Conservation (phyloP, 805 yeast genomes). For the Saturnispora silvae region DNA sequence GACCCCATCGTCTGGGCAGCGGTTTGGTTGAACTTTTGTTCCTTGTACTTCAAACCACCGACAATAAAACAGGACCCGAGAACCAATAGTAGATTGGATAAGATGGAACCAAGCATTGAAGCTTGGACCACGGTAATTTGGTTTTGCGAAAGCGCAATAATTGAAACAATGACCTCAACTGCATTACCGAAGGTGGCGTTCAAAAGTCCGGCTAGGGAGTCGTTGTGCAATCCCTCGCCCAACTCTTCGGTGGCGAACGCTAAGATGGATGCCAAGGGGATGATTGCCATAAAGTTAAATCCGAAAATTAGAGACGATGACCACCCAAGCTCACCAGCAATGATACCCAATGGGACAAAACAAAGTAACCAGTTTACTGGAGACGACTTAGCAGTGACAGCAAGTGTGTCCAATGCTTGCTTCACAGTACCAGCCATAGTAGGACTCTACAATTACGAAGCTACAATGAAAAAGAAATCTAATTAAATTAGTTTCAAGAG, state of each 20-base stretch:
- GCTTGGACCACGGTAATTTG: constrained; percentile 95
- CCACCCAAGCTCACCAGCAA: constrained; percentile 54
- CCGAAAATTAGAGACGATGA: constrained; percentile 47
- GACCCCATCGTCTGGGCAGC: constrained; percentile 98
- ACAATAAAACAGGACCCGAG: constrained; percentile 92
- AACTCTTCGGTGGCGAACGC: constrained; percentile 92
- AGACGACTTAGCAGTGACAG: constrained; percentile 19
- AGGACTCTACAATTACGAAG: no score
- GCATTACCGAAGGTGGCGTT: constrained; percentile 98
- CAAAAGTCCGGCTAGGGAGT: constrained; percentile 84
- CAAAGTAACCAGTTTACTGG: constrained; percentile 68
- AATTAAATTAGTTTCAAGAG: no score
- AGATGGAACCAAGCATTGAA: constrained; percentile 89
- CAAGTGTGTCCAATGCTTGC: not conserved
- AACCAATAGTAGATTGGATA: constrained; percentile 80
- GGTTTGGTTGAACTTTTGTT: constrained; percentile 86
- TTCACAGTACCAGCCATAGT: no score
- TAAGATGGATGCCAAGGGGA: constrained; percentile 83
- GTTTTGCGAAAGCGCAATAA: constrained; percentile 76
- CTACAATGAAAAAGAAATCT: no score
- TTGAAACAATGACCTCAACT: constrained; percentile 88
- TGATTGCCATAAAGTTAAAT: constrained; percentile 78
- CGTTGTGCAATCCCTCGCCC: constrained; percentile 70
- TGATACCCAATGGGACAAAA: constrained; percentile 82
- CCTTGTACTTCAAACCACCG: constrained; percentile 81